Evolutionary conservation across 163 green algal species (phyloP).

Genomic region (Scenedesmus sp.): DNA sequence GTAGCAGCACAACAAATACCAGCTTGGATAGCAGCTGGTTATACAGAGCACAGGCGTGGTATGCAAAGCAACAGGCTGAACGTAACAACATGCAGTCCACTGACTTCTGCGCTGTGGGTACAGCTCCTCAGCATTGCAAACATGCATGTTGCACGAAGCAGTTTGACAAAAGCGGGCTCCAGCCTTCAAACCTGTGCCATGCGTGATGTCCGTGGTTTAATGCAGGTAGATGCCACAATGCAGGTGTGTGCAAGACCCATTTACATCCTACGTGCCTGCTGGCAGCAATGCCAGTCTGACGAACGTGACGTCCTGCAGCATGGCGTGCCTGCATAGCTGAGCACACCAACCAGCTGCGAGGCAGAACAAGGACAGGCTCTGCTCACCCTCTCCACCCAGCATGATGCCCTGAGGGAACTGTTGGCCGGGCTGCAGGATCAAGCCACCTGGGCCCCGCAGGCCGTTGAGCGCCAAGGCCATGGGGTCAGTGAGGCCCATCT

Average conservation of each 20-base stretch:
- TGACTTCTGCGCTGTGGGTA: too few relatives aligned
- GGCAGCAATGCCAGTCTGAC: background rate
- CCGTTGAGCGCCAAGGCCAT: constrained; percentile 11
- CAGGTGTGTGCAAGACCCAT: background rate
- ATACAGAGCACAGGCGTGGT: too few relatives aligned
- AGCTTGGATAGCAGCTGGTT: background rate
- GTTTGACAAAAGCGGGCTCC: too few relatives aligned
- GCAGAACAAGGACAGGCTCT: background rate
- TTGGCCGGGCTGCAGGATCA: constrained; percentile 17
- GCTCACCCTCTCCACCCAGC: constrained; percentile 15
- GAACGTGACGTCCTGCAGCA: background rate
- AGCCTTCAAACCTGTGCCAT: too few relatives aligned
- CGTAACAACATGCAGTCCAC: too few relatives aligned
- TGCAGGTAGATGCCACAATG: background rate
- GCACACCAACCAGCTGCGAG: background rate
- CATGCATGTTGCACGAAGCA: background rate
- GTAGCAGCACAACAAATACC: background rate
- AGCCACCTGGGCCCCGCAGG: constrained; percentile 1
- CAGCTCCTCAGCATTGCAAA: too few relatives aligned
- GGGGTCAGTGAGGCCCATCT: constrained; percentile 24
- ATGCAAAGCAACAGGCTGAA: too few relatives aligned
- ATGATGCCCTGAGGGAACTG: constrained; percentile 21
- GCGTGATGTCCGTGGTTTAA: background rate
- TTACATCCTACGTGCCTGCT: background rate
- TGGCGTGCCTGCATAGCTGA: background rate